phyloP scores from a whole-genome alignment of 139 green algal species.

The Chlorella vulgaris region DNA sequence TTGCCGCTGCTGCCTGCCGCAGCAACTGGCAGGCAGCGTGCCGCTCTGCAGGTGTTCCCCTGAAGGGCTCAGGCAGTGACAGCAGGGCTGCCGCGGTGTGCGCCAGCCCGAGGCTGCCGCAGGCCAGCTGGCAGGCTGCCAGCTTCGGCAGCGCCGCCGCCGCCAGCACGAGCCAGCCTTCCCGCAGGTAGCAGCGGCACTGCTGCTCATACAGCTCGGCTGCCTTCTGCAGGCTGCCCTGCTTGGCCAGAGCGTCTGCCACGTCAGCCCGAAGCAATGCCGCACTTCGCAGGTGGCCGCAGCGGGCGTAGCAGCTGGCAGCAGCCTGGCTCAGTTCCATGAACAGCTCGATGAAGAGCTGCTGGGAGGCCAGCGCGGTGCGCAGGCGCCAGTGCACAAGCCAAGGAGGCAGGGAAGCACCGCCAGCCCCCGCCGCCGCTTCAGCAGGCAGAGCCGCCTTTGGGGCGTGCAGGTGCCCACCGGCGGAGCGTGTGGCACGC shows the following conservation, averaged over 20 bases:
- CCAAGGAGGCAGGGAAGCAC: conserved; percentile 30
- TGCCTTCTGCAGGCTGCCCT: conserved; percentile 23
- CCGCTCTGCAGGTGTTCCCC: background rate
- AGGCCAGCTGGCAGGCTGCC: conserved; percentile 43
- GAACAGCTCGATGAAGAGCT: conserved; percentile 45
- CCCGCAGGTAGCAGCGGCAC: conserved; percentile 28
- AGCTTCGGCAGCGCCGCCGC: conserved; percentile 51
- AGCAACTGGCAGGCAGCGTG: conserved; percentile 25
- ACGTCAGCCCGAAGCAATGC: conserved; percentile 54
- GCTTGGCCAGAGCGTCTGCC: conserved; percentile 45
- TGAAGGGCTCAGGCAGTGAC: conserved; percentile 12
- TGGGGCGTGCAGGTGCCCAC: background rate
- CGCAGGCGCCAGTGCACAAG: conserved; percentile 63
- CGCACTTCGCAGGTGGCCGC: conserved; percentile 43
- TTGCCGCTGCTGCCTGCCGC: background rate
- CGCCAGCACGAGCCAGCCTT: conserved; percentile 59
- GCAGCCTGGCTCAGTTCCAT: conserved; percentile 49
- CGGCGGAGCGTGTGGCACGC: conserved; percentile 1
- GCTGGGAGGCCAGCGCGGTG: conserved; percentile 39
- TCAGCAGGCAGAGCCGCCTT: conserved; percentile 21
- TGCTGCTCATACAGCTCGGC: conserved; percentile 32
- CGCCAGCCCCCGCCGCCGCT: background rate
- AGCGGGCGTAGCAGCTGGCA: conserved; percentile 46
- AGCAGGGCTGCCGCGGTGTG: conserved; percentile 35
- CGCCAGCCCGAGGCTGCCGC: conserved; percentile 20